phyloP scores from a whole-genome alignment of 495 filamentous ascomycete genomes.

The Copromyces sp. region DNA sequence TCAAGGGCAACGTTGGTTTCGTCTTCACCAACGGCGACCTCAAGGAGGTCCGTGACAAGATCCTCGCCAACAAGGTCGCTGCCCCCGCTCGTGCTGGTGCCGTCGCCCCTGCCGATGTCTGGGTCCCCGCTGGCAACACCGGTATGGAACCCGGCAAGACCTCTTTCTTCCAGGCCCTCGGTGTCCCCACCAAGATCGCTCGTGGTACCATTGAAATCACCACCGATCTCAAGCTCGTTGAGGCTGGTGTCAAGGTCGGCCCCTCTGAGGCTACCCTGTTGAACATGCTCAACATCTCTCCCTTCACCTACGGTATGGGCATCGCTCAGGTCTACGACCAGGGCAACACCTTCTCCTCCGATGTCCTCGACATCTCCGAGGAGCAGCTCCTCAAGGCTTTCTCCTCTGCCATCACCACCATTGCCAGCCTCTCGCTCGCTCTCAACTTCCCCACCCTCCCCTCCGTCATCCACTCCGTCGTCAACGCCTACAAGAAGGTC shows the following conservation, averaged over 20 bases:
- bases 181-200: constrained; percentile 99
- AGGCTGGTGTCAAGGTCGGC: constrained; percentile 87
- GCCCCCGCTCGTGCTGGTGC: constrained; percentile 96
- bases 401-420: constrained; percentile 69
- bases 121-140: constrained; percentile 92
- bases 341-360: constrained; percentile 77
- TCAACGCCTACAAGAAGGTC: constrained; percentile 97
- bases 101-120: constrained; percentile 81
- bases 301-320: constrained; percentile 99
- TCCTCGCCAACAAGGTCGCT: constrained; percentile 91
- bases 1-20: constrained; percentile 97
- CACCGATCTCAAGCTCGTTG: constrained; percentile 92
- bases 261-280: constrained; percentile 96
- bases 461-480: constrained; percentile 83
- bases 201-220: constrained; percentile 99
- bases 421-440: constrained; percentile 83
- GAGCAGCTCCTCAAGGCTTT: constrained; percentile 80
- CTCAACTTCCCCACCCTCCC: constrained; percentile 93
- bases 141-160: constrained; percentile 99
- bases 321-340: constrained; percentile 92
- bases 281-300: constrained; percentile 99
- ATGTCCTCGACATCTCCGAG: constrained; percentile 87
- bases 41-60: constrained; percentile 83
- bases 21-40: constrained; percentile 98
- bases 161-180: constrained; percentile 99